Evolutionary conservation across 495 filamentous ascomycete genomes (phyloP), one percentile per base, ranked within the genome.

Genomic region (Polyplosphaeria fusca): DNA sequence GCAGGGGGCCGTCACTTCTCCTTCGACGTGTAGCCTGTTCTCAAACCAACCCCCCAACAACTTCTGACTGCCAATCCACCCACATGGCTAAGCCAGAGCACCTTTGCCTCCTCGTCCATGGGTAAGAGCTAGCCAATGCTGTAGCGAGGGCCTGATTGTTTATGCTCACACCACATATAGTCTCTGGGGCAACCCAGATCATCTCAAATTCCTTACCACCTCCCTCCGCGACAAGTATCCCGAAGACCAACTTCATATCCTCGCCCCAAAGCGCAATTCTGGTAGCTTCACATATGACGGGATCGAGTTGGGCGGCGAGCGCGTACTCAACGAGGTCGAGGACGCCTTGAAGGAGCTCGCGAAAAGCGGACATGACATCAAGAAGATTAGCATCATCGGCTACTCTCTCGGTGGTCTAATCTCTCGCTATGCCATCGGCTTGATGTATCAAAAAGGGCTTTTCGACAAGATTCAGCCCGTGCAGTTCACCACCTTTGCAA

Each of bases 21-120:
- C 30, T 35, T 35, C 30, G 30, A n/a, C n/a, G n/a, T n/a, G n/a
- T n/a, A n/a, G n/a, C n/a, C n/a, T n/a, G n/a, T n/a, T n/a, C n/a
- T n/a, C n/a, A n/a, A n/a, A n/a, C n/a, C n/a, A n/a, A n/a, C n/a
- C n/a, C n/a, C n/a, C n/a, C n/a, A n/a, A n/a, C n/a, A n/a, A n/a
- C n/a, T n/a, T n/a, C n/a, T n/a, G n/a, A n/a, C n/a, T n/a, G n/a
- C n/a, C n/a, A n/a, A n/a, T n/a, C n/a, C n/a, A n/a, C n/a, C n/a
- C n/a, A n/a, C n/a, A n/a, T n/a, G n/a, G 23, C 54, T 14, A 69
- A 70, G 48, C 76, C 79, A 23, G 77, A 88, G 50, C 92, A 96
- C 71, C 82, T 97, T 38, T 89, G 86, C 69, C 89, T 97, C n/a
- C 76, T 97, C n/a, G 84, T 96, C 28, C 92, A 96, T 72, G 92